A percentile compares a stretch with the other conserved stretches of the same genome.
Conservation (phyloP, 2,329 filamentous ascomycete species). For the Colletotrichum orchidophilum region DNA sequence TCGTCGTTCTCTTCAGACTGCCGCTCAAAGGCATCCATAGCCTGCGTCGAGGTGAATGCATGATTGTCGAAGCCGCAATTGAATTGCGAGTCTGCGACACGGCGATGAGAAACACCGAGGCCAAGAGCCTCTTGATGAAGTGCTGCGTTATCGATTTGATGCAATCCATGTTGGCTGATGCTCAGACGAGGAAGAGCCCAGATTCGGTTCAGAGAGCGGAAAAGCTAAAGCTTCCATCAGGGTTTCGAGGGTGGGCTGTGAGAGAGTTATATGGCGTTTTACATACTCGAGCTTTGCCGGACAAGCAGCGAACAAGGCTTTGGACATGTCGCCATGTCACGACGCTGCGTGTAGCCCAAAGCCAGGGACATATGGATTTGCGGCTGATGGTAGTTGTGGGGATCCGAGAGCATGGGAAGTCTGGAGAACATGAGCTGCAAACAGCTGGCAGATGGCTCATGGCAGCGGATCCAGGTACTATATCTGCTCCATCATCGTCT, state of each 20-base stretch:
- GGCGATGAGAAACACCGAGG: constrained; percentile 40
- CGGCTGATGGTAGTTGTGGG: background rate
- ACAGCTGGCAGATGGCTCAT: background rate
- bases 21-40: constrained; percentile 47
- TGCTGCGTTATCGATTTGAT: constrained; percentile 11
- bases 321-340: background rate
- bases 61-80: constrained; percentile 52
- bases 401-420: background rate
- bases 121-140: constrained; percentile 32
- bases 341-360: background rate
- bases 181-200: background rate
- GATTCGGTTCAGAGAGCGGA: background rate
- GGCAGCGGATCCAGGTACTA: constrained; percentile 4
- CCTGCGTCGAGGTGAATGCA: constrained; percentile 46
- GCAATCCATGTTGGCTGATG: background rate
- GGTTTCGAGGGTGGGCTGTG: background rate
- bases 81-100: constrained; percentile 47
- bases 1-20: constrained; percentile 44
- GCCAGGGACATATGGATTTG: background rate
- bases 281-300: background rate
- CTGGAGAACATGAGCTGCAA: background rate
- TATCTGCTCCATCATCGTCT: background rate
- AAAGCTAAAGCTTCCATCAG: background rate
- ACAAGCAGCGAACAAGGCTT: background rate
- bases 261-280: background rate